Evolutionary conservation across 192 early-diverging fungal species (phyloP).

Genomic region (Coemansia sp.): DNA sequence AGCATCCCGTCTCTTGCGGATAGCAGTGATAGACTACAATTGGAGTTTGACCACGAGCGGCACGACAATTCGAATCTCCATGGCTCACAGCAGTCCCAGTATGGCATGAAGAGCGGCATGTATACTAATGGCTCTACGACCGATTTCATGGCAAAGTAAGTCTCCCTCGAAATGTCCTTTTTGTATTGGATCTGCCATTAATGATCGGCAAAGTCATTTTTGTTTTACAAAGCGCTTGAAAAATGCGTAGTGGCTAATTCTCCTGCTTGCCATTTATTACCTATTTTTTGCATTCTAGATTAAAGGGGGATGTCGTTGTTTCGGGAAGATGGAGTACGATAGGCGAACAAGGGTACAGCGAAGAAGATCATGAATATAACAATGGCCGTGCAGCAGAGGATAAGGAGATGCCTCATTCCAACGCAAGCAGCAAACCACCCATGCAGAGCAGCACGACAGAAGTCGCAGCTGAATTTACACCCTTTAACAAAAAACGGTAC

Average conservation of each 20-base stretch:
- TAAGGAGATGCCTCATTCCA: not conserved
- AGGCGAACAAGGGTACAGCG: conserved; percentile 9
- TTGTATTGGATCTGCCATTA: not conserved
- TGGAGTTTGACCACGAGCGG: conserved; percentile 28
- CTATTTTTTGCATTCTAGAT: conserved; percentile 11
- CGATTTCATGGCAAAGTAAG: conserved; percentile 42
- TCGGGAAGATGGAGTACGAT: conserved; percentile 38
- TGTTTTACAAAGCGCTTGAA: not conserved
- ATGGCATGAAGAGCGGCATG: conserved; percentile 39
- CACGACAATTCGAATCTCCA: conserved; percentile 7
- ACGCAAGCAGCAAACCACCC: not conserved
- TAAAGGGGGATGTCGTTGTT: conserved; percentile 39
- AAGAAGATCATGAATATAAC: conserved; percentile 2
- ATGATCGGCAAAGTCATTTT: not conserved
- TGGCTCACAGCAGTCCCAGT: conserved; percentile 31
- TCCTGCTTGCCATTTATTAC: not conserved
- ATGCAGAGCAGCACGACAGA: not conserved
- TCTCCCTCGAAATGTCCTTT: not conserved
- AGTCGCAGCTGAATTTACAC: not conserved
- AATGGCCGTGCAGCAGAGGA: no score
- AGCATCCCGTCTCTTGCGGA: conserved; percentile 27
- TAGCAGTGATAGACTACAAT: conserved; percentile 28
- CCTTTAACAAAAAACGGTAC: not conserved
- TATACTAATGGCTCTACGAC: conserved; percentile 22
- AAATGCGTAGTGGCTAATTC: not conserved